These are phyloP conservation scores for Penicillium bialowiezense DNA, from an alignment of 495 filamentous ascomycete species.

Conservation along the genomic window DNA sequence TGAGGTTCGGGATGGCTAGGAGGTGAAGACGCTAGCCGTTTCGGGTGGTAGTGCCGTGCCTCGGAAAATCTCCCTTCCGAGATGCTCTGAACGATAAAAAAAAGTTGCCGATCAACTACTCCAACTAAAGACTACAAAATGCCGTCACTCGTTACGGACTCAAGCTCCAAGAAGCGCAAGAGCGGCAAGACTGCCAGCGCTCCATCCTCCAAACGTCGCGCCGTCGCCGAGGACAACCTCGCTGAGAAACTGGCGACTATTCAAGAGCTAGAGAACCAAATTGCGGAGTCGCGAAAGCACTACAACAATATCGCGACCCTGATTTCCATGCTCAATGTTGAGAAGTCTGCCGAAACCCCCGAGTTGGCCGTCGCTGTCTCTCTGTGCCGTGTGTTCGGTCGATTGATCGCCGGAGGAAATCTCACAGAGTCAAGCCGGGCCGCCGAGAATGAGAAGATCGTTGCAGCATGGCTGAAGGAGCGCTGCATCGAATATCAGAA, in stretches of 20 bases:
- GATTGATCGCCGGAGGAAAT: slow-evolving; percentile 72
- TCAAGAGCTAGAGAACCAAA: slow-evolving; percentile 68
- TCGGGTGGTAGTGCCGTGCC: slow-evolving; percentile 64
- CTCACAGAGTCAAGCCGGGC: slow-evolving; percentile 60
- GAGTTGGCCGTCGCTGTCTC: slow-evolving; percentile 68
- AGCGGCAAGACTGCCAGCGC: slow-evolving; percentile 32
- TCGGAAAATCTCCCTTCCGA: slow-evolving; percentile 41
- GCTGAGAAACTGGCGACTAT: slow-evolving; percentile 57
- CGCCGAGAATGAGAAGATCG: slow-evolving; percentile 68
- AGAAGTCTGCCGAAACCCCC: slow-evolving; percentile 39
- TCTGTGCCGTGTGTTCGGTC: slow-evolving; percentile 85
- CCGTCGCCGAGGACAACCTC: slow-evolving; percentile 37
- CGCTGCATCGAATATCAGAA: slow-evolving; percentile 67
- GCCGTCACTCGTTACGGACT: slow-evolving; percentile 24
- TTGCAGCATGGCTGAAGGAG: slow-evolving; percentile 76
- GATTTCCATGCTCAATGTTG: slow-evolving; percentile 55
- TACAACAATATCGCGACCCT: slow-evolving; percentile 89
- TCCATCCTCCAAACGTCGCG: slow-evolving; percentile 46
- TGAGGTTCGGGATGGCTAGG: slow-evolving; percentile 65
- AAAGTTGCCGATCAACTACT: slow-evolving; percentile 16
- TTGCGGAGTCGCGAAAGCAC: slow-evolving; percentile 78
- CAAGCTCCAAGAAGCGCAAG: slow-evolving; percentile 43
- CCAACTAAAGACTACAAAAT: slow-evolving; percentile 23
- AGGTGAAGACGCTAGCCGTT: slow-evolving; percentile 77
- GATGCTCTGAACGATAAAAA: slow-evolving; percentile 31